phyloP scores from a whole-genome alignment of 1,284 basidiomycete species.

The Marasmius oreades region DNA sequence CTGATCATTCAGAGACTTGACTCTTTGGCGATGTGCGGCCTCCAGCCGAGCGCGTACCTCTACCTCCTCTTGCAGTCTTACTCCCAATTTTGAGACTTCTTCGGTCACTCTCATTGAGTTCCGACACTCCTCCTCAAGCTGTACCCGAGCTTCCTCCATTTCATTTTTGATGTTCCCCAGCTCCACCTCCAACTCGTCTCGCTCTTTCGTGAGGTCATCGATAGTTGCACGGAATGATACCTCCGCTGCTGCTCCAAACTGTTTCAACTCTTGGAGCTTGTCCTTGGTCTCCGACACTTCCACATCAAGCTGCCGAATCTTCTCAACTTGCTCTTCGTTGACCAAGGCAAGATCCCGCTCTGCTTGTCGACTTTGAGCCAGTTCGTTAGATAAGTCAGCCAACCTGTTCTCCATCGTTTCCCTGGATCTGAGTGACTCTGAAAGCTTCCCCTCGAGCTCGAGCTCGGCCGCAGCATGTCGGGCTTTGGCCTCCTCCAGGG shows the following conservation, averaged over 20 bases:
- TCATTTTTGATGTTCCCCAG: constrained; percentile 15
- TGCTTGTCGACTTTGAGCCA: constrained; percentile 1
- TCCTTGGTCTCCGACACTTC: constrained; percentile 22
- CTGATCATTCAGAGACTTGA: constrained; percentile 12
- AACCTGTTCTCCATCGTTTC: constrained; percentile 7
- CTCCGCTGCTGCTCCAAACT: constrained; percentile 25
- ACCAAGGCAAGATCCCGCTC: constrained; percentile 8
- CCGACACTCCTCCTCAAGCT: constrained; percentile 19
- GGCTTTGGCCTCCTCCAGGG: constrained; percentile 31
- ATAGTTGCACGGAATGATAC: constrained; percentile 21
- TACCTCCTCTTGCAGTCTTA: constrained; percentile 23
- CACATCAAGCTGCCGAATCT: constrained; percentile 24
- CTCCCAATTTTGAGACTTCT: constrained; percentile 8
- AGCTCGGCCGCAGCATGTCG: constrained; percentile 25
- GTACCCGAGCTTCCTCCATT: constrained; percentile 17
- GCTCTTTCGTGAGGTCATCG: constrained; percentile 20
- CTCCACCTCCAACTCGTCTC: constrained; percentile 16
- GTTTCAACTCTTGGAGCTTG: constrained; percentile 21
- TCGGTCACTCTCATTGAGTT: constrained; percentile 6
- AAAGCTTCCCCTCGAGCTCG: constrained; percentile 8
- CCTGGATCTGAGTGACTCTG: constrained; percentile 6
- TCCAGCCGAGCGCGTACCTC: constrained; percentile 10
- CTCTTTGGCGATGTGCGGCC: constrained; percentile 8
- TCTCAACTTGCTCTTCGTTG: constrained; percentile 21
- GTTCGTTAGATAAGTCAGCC: constrained; percentile 2